Evolutionary conservation across 2,329 filamentous ascomycete genomes (phyloP).

Genomic region (Leptographium lundbergii): DNA sequence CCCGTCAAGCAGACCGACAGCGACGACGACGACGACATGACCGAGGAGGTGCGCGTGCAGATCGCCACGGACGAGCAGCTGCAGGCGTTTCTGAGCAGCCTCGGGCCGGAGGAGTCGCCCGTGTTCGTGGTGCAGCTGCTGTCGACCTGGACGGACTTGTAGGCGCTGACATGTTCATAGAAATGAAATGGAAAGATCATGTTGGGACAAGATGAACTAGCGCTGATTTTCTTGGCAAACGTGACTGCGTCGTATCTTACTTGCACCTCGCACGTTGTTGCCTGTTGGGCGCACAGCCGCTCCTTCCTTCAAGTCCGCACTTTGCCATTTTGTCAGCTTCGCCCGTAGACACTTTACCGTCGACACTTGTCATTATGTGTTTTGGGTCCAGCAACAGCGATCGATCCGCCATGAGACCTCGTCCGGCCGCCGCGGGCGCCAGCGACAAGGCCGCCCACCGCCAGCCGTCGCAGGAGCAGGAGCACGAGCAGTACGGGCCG

Average conservation of each 20-base stretch:
- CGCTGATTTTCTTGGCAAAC: no score
- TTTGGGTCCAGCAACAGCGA: constrained; percentile 10
- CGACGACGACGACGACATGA: constrained; percentile 45
- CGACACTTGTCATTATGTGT: constrained; percentile 14
- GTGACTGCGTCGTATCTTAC: no score
- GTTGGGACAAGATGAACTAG: not conserved
- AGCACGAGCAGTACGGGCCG: constrained; percentile 9
- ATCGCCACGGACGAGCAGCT: constrained; percentile 63
- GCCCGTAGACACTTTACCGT: no score
- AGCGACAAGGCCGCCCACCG: constrained; percentile 13
- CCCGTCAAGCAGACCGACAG: constrained; percentile 17
- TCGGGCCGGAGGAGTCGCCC: constrained; percentile 32
- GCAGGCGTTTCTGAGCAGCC: constrained; percentile 56
- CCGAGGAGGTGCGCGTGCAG: constrained; percentile 47
- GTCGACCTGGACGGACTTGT: not conserved
- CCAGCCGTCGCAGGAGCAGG: not conserved
- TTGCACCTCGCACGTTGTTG: not conserved
- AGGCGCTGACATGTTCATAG: not conserved
- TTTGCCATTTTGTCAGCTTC: no score
- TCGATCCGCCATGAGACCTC: not conserved
- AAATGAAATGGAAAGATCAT: no score
- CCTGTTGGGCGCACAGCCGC: not conserved
- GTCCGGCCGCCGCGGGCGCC: not conserved
- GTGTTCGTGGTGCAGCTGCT: constrained; percentile 30
- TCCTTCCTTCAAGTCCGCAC: no score